These are phyloP conservation scores for Marsdenia floribunda DNA, from an alignment of 257 asterid genomes.

Conservation along the genomic window DNA sequence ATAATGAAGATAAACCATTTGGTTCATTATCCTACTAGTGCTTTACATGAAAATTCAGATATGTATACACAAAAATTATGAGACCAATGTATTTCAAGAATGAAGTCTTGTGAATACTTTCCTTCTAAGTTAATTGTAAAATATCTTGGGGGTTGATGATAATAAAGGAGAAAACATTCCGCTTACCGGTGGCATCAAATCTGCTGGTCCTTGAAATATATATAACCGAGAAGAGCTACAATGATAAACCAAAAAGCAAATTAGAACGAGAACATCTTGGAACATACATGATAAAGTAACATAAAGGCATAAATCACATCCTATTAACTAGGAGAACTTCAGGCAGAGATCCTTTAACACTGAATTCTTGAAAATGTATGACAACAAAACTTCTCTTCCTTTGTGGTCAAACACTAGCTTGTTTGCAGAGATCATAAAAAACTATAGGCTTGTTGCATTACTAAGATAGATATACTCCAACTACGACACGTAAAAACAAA, in stretches of 20 bases:
- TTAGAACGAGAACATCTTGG: conserved; percentile 5
- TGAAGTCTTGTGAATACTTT: neutral
- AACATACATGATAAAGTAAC: neutral
- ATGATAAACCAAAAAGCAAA: conserved; percentile 12
- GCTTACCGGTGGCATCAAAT: conserved; percentile 88
- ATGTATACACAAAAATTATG: neutral
- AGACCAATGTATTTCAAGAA: neutral
- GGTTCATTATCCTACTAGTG: neutral
- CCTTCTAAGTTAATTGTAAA: neutral
- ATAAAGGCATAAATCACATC: neutral
- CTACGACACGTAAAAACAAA: neutral
- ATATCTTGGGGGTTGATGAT: neutral
- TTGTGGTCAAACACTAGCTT: neutral
- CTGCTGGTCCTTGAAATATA: conserved; percentile 88
- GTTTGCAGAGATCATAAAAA: neutral
- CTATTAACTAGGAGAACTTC: neutral
- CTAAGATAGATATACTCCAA: neutral
- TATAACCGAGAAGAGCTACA: conserved; percentile 87
- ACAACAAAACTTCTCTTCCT: neutral
- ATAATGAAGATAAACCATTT: neutral
- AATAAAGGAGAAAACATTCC: conserved; percentile 3
- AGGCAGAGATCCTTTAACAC: neutral
- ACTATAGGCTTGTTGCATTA: neutral
- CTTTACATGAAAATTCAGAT: neutral
- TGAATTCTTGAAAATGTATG: neutral